Percentiles rank a stretch among this genome's conserved stretches.
phyloP scores from a whole-genome alignment of 2,329 filamentous ascomycete genomes.

The Stemphylium vesicarium region DNA sequence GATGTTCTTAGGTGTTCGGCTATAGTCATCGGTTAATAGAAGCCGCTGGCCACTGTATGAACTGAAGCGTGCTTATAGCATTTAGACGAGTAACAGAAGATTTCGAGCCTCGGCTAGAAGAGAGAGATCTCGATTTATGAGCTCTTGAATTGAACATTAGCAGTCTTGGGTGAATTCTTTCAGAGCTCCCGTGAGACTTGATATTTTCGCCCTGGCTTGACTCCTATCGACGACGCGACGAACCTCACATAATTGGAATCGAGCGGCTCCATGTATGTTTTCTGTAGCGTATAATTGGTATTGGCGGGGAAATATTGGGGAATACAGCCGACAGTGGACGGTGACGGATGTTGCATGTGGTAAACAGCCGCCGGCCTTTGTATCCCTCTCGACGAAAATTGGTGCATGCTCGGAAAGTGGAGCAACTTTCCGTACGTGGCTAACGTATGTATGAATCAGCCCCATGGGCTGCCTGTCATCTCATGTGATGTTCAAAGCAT shows the following conservation, averaged over 20 bases:
- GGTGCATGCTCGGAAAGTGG: neutral
- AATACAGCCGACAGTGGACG: neutral
- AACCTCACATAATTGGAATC: neutral
- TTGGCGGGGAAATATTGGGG: neutral
- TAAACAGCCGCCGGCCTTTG: constrained; percentile 12
- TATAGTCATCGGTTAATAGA: neutral
- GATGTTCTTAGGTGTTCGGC: neutral
- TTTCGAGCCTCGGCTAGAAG: no score
- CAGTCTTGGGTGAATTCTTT: no score
- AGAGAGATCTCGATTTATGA: no score
- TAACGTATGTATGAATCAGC: neutral
- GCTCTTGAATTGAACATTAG: no score
- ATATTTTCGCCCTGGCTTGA: no score
- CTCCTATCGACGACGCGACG: neutral
- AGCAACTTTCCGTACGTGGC: neutral
- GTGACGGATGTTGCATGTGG: neutral
- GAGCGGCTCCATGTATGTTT: neutral
- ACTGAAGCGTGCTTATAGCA: no score
- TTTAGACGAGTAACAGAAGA: no score
- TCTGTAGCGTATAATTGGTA: neutral
- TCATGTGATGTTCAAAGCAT: neutral
- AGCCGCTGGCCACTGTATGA: no score
- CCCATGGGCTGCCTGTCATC: neutral
- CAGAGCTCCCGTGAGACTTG: no score
- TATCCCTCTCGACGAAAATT: neutral